Conservation (phyloP, 345 rosid species). For the Lumnitzera littorea region DNA sequence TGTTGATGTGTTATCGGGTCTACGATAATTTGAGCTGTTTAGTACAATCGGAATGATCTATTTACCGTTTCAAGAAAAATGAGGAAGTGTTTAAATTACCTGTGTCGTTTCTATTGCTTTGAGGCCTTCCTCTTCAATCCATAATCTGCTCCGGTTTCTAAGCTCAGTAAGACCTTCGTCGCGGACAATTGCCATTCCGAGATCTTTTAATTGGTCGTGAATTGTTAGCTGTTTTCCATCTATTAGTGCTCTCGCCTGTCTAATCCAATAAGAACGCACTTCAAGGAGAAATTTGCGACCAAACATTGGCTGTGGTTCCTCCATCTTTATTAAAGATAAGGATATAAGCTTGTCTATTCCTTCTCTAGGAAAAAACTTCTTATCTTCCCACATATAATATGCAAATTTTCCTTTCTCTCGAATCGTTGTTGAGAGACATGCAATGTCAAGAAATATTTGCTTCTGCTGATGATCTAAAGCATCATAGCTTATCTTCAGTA, state of each 20-base stretch:
- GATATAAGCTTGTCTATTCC: neutral
- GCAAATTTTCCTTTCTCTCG: neutral
- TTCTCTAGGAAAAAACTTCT: neutral
- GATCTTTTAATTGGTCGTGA: neutral
- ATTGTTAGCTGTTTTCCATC: neutral
- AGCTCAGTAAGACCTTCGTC: neutral
- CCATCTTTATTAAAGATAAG: constrained; percentile 1
- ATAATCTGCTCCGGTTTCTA: neutral
- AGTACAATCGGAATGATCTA: too few relatives aligned
- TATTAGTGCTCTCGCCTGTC: too few relatives aligned
- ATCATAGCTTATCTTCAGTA: constrained; percentile 3
- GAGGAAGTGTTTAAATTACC: neutral
- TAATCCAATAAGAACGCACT: too few relatives aligned
- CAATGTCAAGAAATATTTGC: constrained; percentile 10
- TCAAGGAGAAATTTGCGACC: too few relatives aligned
- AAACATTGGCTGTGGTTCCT: neutral
- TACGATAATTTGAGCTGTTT: too few relatives aligned
- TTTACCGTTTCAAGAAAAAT: too few relatives aligned
- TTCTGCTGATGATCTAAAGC: neutral
- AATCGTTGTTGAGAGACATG: neutral
- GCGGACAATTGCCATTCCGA: constrained; percentile 3
- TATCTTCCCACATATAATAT: constrained; percentile 4
- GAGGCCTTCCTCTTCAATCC: neutral
- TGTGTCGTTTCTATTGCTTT: neutral
- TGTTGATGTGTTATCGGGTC: too few relatives aligned